Base-by-base conservation (phyloP, 768 basidiomycete species). In the Cyathus striatus region DNA sequence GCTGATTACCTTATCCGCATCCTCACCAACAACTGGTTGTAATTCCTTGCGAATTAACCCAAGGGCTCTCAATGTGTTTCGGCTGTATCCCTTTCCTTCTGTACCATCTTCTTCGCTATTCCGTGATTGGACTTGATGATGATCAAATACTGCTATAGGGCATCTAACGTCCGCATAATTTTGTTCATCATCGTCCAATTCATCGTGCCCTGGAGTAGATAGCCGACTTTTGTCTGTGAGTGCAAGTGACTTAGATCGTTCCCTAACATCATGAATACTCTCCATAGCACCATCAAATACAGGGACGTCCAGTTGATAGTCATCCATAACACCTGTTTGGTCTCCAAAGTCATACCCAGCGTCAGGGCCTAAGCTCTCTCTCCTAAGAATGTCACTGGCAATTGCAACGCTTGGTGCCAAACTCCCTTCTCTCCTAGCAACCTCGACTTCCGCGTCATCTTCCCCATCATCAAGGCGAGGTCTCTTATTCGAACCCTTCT, bases 11-110 rank as follows among this genome's bases (percentile, higher is more conserved):
- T 81, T 86, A 23, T 81, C 81, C 24, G 60, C 61, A 3, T 68
- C 73, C 20, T 73, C 71, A 1, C 64, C 67, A 10, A 64, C 65
- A 22, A 59, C 61, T 2, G 80, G 78, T 42, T 79, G 73, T 40
- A 94, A 64, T 54, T 90, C 87, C 49, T 72, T 73, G 47, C 87
- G 76, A 40, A 95, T 70, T 52, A 95, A 68, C 20, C 75, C 69
- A 26, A 94, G 64, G 1, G 93, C 93, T 57, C 87, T 90, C 42
- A 88, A 72, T 0, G 92, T 96, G 56, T 94, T 94, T 66, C 81
- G 84, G 65, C 90, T 91, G 61, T 87, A 93, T 0, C 85, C 86
- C 51, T 82, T 83, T 34, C 78, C 73, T 26, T 86, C 83, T n/a
- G n/a, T n/a, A 33, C 67, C 65, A 18, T 75, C 75, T 2, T 54